Evolutionary conservation across 2,329 filamentous ascomycete species (phyloP).

Genomic region (Cryphonectria parasitica): DNA sequence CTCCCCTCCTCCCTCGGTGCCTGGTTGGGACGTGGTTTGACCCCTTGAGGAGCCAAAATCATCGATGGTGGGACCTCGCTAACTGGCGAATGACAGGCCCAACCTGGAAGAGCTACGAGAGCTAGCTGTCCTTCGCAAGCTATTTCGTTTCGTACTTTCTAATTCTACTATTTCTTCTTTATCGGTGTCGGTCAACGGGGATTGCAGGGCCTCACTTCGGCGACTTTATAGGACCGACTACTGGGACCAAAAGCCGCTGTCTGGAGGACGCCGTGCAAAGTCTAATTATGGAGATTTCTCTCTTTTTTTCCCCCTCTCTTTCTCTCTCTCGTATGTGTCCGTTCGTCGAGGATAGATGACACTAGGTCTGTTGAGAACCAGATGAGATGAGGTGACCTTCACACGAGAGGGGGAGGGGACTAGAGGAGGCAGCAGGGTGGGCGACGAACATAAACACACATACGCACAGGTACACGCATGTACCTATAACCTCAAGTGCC

Average conservation of each 20-base stretch:
- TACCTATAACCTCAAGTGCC: not conserved
- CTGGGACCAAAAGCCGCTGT: not conserved
- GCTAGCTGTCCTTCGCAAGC: not conserved
- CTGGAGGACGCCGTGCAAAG: not conserved
- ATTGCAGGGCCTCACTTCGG: slow-evolving; percentile 4
- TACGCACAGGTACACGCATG: not conserved
- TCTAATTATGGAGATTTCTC: not conserved
- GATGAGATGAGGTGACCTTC: not conserved
- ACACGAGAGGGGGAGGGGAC: not conserved
- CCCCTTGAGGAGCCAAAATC: not conserved
- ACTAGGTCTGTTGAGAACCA: not conserved
- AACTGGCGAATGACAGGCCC: slow-evolving; percentile 11
- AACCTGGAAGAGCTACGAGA: not conserved
- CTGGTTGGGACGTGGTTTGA: not conserved
- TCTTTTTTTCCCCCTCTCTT: not conserved
- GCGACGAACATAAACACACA: not conserved
- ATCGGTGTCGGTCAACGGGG: slow-evolving; percentile 4
- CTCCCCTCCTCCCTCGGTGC: not conserved
- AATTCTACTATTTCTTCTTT: not conserved
- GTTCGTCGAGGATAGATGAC: not conserved
- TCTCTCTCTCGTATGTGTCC: not conserved
- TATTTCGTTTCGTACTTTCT: not conserved
- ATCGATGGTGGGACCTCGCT: slow-evolving; percentile 9
- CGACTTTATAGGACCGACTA: slow-evolving; percentile 5
- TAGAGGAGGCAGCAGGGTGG: not conserved